Evolutionary conservation across 2,329 filamentous ascomycete genomes (phyloP).

Genomic region (Metarhizium rileyi): DNA sequence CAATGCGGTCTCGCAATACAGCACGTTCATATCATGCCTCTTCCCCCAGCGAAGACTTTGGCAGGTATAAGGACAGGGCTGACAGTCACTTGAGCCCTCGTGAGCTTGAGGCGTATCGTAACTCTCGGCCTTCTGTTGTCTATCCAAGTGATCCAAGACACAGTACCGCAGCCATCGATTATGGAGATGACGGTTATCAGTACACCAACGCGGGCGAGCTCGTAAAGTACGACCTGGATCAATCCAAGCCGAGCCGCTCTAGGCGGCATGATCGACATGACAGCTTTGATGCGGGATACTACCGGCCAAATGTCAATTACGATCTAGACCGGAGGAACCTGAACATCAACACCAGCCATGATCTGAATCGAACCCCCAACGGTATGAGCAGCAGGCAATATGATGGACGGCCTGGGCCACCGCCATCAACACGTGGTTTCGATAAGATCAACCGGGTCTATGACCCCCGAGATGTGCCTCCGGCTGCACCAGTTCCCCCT

Average conservation of each 20-base stretch:
- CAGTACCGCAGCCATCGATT: slow-evolving; percentile 36
- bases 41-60: slow-evolving; percentile 41
- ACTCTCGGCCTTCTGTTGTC: slow-evolving; percentile 33
- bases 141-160: slow-evolving; percentile 36
- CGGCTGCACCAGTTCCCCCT: slow-evolving; percentile 30
- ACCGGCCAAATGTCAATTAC: slow-evolving; percentile 45
- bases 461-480: slow-evolving; percentile 33
- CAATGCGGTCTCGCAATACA: slow-evolving; percentile 40
- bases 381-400: slow-evolving; percentile 23
- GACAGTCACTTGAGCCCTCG: slow-evolving; percentile 31
- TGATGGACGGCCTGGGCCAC: slow-evolving; percentile 42
- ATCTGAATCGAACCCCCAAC: slow-evolving; percentile 34
- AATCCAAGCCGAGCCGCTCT: slow-evolving; percentile 30
- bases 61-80: slow-evolving; percentile 39
- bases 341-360: slow-evolving; percentile 35
- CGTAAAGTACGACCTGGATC: slow-evolving; percentile 50
- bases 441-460: slow-evolving; percentile 55
- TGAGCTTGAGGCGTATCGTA: slow-evolving; percentile 36
- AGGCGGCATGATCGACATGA: slow-evolving; percentile 33
- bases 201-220: slow-evolving; percentile 55
- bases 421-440: slow-evolving; percentile 60
- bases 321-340: slow-evolving; percentile 35
- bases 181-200: slow-evolving; percentile 50
- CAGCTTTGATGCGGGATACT: slow-evolving; percentile 45
- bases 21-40: slow-evolving; percentile 37